These are phyloP conservation scores for Fusarium robinianum DNA, from an alignment of 2,329 filamentous ascomycete species.

Conservation along the genomic window DNA sequence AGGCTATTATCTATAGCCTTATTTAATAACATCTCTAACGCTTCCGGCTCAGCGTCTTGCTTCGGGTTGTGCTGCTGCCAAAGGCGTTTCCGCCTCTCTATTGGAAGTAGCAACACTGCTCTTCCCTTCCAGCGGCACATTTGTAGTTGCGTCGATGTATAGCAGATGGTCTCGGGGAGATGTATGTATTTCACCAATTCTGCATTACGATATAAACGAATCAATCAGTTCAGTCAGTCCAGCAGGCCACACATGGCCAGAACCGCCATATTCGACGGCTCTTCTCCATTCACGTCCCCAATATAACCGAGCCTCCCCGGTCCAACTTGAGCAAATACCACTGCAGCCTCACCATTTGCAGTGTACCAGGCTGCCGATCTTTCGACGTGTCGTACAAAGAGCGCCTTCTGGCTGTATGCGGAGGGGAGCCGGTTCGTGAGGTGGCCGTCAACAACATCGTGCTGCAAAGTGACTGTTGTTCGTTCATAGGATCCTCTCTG, in stretches of 20 bases:
- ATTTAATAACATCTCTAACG: too few relatives aligned
- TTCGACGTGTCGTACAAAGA: neutral
- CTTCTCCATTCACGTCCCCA: slow-evolving; percentile 15
- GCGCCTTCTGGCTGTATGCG: slow-evolving; percentile 8
- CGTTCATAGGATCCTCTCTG: slow-evolving; percentile 5
- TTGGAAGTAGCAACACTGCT: too few relatives aligned
- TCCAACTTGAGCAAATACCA: slow-evolving; percentile 9
- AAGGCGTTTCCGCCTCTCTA: too few relatives aligned
- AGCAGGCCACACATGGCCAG: slow-evolving; percentile 19
- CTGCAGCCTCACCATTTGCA: slow-evolving; percentile 7
- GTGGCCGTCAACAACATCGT: neutral
- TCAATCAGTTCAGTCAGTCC: too few relatives aligned
- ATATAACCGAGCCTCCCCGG: slow-evolving; percentile 13
- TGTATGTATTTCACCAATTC: too few relatives aligned
- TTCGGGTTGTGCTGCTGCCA: too few relatives aligned
- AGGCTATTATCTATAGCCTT: too few relatives aligned
- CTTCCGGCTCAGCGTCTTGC: too few relatives aligned
- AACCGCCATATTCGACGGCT: neutral
- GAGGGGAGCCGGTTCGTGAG: neutral
- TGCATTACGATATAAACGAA: too few relatives aligned
- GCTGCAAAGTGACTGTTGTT: neutral
- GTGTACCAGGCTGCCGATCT: slow-evolving; percentile 9
- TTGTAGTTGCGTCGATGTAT: too few relatives aligned
- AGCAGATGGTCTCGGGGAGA: too few relatives aligned
- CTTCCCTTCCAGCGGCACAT: too few relatives aligned